A percentile compares a stretch with the other conserved stretches of the same genome.
Evolutionary conservation across 1,139 yeast genomes (phyloP).

Genomic region (Magnusiomyces tetraspermus): DNA sequence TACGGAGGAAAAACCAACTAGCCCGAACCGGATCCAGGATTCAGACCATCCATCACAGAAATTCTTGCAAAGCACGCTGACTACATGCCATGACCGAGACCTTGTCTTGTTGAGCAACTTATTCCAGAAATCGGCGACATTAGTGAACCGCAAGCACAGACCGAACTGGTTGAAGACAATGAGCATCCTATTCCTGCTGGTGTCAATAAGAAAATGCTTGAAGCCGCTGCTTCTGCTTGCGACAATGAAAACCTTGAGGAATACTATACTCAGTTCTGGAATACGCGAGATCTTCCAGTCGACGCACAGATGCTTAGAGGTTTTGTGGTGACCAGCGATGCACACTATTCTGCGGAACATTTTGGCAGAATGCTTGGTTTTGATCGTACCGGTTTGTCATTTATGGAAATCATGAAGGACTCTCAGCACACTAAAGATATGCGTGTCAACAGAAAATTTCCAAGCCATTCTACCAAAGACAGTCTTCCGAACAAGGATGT

Average conservation of each 20-base stretch:
- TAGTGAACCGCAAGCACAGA: neutral
- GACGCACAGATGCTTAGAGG: neutral
- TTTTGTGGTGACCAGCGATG: neutral
- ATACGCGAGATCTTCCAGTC: neutral
- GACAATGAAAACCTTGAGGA: neutral
- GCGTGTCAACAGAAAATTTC: neutral
- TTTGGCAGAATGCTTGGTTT: constrained; percentile 3
- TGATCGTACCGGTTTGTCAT: constrained; percentile 3
- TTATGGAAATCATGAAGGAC: constrained; percentile 1
- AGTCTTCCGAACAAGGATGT: neutral
- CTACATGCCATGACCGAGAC: constrained; percentile 1
- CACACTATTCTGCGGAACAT: neutral
- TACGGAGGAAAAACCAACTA: neutral
- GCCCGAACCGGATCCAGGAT: neutral
- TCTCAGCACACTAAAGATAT: neutral
- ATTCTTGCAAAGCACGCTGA: neutral
- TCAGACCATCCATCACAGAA: neutral
- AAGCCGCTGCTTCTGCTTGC: neutral
- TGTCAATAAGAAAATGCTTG: neutral
- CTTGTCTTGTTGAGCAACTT: constrained; percentile 1
- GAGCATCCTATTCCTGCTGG: neutral
- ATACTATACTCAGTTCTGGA: constrained; percentile 1
- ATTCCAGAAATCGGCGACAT: constrained; percentile 4
- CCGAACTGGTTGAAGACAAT: neutral
- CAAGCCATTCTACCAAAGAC: neutral